Evolutionary conservation across 2,329 filamentous ascomycete genomes (phyloP).

Genomic region (Diaporthe citriasiana): DNA sequence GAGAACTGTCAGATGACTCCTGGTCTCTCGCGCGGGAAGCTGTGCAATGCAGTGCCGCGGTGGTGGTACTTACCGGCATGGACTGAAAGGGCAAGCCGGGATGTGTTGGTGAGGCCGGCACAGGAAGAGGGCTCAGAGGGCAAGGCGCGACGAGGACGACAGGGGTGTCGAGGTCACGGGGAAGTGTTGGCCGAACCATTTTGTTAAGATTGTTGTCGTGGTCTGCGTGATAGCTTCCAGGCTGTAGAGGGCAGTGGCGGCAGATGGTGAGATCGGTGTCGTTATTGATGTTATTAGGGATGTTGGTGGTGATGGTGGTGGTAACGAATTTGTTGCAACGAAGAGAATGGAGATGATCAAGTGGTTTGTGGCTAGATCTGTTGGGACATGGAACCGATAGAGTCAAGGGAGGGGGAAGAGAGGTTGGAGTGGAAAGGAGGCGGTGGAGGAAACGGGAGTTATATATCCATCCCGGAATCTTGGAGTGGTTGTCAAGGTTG

Average conservation of each 20-base stretch:
- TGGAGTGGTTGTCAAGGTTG: constrained; percentile 1
- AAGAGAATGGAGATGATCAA: background rate
- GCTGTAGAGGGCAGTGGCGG: background rate
- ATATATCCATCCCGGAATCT: constrained; percentile 33
- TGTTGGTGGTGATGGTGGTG: background rate
- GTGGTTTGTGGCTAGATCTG: constrained; percentile 26
- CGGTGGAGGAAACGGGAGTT: constrained; percentile 36
- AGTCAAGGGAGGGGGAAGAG: constrained; percentile 9
- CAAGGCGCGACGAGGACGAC: constrained; percentile 13
- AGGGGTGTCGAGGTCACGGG: constrained; percentile 39
- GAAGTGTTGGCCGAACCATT: constrained; percentile 42
- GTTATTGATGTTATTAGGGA: background rate
- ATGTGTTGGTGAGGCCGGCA: constrained; percentile 28
- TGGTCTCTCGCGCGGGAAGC: background rate
- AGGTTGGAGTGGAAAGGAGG: constrained; percentile 32
- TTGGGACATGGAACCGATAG: constrained; percentile 20
- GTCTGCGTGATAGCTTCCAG: constrained; percentile 12
- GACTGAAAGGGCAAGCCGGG: constrained; percentile 43
- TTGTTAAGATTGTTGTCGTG: constrained; percentile 3
- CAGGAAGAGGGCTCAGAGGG: constrained; percentile 18
- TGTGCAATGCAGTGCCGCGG: background rate
- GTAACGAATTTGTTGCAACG: background rate
- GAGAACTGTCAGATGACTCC: constrained; percentile 17
- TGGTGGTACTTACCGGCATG: constrained; percentile 42
- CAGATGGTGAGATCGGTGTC: background rate